Percentiles rank a stretch among this genome's conserved stretches.
These are phyloP conservation scores for Ramalina peruviana DNA, from an alignment of 495 filamentous ascomycete species.

Conservation along the genomic window DNA sequence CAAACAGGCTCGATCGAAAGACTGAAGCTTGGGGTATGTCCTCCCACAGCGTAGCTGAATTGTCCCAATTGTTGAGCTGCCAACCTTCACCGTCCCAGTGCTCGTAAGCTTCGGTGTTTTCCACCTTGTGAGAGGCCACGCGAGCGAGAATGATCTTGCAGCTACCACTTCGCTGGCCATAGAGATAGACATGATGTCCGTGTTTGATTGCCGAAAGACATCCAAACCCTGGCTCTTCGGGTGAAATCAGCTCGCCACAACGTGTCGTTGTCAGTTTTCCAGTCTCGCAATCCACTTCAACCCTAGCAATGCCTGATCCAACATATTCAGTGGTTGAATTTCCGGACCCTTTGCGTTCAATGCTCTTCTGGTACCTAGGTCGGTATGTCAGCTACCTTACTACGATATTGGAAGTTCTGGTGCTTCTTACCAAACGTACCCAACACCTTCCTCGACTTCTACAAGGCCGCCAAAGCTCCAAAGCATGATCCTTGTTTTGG, in stretches of 20 bases:
- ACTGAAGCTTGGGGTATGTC: slow-evolving; percentile 18
- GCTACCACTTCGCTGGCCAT: slow-evolving; percentile 8
- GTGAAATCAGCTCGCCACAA: slow-evolving; percentile 2
- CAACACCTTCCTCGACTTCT: slow-evolving; percentile 8
- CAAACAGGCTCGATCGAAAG: slow-evolving; percentile 18
- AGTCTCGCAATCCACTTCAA: neutral
- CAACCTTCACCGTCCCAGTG: slow-evolving; percentile 16
- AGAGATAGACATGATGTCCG: slow-evolving; percentile 13
- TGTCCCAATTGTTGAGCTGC: slow-evolving; percentile 1
- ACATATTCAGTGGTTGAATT: neutral
- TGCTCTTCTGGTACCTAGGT: slow-evolving; percentile 11
- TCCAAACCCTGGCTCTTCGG: slow-evolving; percentile 16
- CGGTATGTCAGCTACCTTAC: neutral
- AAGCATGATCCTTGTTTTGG: slow-evolving; percentile 8
- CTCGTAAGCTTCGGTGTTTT: slow-evolving; percentile 3
- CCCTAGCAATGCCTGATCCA: slow-evolving; percentile 13
- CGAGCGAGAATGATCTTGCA: slow-evolving; percentile 16
- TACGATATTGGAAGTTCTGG: no score
- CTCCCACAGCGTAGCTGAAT: slow-evolving; percentile 10
- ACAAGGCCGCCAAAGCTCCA: slow-evolving; percentile 17
- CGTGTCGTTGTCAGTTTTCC: slow-evolving; percentile 2
- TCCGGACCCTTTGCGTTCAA: slow-evolving; percentile 1
- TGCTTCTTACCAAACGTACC: slow-evolving; percentile 8
- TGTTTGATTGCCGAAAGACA: slow-evolving; percentile 11
- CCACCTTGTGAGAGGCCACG: neutral